Base-by-base conservation (phyloP, 2,329 filamentous ascomycete species). In the Pseudocercospora vitis region DNA sequence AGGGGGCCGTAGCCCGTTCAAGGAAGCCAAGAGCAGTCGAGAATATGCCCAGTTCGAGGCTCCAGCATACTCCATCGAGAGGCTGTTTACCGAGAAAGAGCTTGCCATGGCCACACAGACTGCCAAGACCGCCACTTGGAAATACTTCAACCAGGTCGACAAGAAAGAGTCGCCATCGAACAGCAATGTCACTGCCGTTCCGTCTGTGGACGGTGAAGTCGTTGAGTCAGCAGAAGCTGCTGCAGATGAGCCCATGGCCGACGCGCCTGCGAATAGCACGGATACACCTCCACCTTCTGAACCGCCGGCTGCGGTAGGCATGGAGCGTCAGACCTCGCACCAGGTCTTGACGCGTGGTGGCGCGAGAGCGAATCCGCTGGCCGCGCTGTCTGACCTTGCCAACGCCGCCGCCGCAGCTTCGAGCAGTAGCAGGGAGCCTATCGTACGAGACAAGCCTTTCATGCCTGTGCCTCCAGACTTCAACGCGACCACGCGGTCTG, bases 61-160 rank as follows among this genome's bases (percentile, higher is more conserved):
- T 6, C 75, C 81, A 1, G 74, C 78, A 3, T 85, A 84, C 69
- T 83, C 81, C 6, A 77, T 86, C 52, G 78, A 85, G 52, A 77
- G 79, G n/a, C 74, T 86, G 12, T 86, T 86, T 65, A 86, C 82
- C 2, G 83, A 86, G 57, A 86, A 85, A 71, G 83, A 86, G 68
- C 76, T 86, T 49, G 78, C 78, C 48, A 74, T 82, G 67, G 80
- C 82, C 51, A 82, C 81, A 56, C 83, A 84, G 61, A 77, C 79
- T 40, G 83, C 83, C 2, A 80, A 82, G 47, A 74, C 80, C 24
- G 82, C 82, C 4, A 79, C 84, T 0, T 76, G 79, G 32, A 69
- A 77, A 56, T 77, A 78, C 70, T 84, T 86, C 68, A 76, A 81
- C 51, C 80, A 81, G 52, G 80, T 63, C 42, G 61, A 65, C 37